Evolutionary conservation across 306 rosid species (phyloP), one percentile per base, ranked within the genome.

Genomic region (Vicia villosa): DNA sequence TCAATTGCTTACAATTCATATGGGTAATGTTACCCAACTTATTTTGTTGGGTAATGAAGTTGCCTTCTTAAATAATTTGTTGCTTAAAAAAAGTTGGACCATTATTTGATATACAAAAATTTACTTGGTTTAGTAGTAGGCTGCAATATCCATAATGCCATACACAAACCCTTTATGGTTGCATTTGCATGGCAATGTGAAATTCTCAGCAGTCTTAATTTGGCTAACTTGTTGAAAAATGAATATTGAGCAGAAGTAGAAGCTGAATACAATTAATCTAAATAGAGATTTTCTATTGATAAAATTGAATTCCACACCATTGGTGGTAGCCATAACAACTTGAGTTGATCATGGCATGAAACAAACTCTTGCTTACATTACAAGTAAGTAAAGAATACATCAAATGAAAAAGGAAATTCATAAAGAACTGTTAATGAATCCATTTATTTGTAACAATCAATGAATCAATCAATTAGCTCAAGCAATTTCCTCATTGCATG

Each of bases 401-500:
- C 1, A 34, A 56, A 26, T 26, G 62, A 11, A 11, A 52, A 52
- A 52, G n/a, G 8, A 21, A 52, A 22, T 21, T 5, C 14, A 16
- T 1, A 8, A 49, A 49, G 4, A 49, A 49, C 24, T 19, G 22
- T 16, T 52, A 52, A 20, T 20, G 58, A 51, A 51, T 19, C 57
- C 14, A 19, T 19, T 50, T 50, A 50, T 50, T 50, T 10, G 20
- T 13, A 47, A 15, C 7, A n/a, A n/a, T n/a, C 4, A 43, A 14
- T 5, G 14, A 46, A 46, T 46, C 26, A 67, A 28, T 81, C 66
- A 66, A 51, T 82, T 82, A 77, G 77, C 8, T 79, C 88, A 52
- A 90, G 79, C 54, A 86, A 80, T 22, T 57, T 55, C 76, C 71
- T 86, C 74, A 82, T 71, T 74, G 96, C 97, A 66, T 85, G 87